phyloP scores from a whole-genome alignment of 1,284 basidiomycete genomes.

The Xerocomus alliaceus region DNA sequence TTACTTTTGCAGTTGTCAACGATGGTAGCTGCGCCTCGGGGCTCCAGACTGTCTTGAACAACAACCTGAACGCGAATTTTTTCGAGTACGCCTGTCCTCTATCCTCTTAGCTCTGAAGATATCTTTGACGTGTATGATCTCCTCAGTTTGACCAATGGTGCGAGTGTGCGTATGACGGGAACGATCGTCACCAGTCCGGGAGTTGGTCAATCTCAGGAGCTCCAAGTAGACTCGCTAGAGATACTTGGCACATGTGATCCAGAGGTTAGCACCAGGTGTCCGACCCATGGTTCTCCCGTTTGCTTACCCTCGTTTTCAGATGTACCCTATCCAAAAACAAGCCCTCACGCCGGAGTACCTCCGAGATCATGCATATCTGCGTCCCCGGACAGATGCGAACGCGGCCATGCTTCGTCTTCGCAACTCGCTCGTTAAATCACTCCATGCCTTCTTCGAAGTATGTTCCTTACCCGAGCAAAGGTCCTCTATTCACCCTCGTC shows the following conservation, averaged over 20 bases:
- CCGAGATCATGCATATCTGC: conserved; percentile 83
- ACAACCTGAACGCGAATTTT: conserved; percentile 23
- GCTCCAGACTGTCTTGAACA: conserved; percentile 78
- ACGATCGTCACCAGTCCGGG: conserved; percentile 71
- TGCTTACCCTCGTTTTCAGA: conserved; percentile 47
- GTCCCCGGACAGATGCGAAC: conserved; percentile 76
- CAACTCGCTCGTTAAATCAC: conserved; percentile 59
- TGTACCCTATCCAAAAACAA: conserved; percentile 90
- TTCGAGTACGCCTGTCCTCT: conserved; percentile 19
- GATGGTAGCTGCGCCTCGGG: conserved; percentile 78
- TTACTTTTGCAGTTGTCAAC: conserved; percentile 82
- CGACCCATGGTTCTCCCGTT: background rate
- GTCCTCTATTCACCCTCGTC: background rate
- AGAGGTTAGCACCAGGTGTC: conserved; percentile 55
- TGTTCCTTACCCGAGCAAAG: conserved; percentile 23
- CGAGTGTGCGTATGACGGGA: conserved; percentile 74
- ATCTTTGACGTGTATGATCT: conserved; percentile 8
- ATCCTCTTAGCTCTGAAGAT: no score
- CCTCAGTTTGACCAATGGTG: conserved; percentile 70
- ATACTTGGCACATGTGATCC: conserved; percentile 80
- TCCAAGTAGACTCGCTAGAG: conserved; percentile 70
- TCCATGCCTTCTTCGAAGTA: conserved; percentile 75
- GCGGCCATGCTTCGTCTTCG: conserved; percentile 80
- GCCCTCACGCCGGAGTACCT: conserved; percentile 75
- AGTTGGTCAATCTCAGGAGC: conserved; percentile 73